phyloP scores from a whole-genome alignment of 2,329 filamentous ascomycete genomes.

The Fusarium mangiferae region DNA sequence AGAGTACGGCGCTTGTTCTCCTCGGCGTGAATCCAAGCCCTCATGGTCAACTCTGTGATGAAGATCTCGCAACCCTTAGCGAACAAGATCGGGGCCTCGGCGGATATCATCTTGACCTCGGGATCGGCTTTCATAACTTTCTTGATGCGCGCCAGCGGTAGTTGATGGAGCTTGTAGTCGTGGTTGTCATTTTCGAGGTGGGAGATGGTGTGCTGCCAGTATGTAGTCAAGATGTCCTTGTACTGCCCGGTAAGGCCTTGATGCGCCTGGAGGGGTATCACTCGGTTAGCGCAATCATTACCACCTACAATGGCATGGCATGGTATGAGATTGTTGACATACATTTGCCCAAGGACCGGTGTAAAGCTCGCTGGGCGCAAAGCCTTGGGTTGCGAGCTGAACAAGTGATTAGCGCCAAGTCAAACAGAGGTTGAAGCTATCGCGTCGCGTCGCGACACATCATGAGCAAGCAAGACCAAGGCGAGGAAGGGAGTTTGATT shows the following conservation, averaged over 20 bases:
- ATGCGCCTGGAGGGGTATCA: constrained; percentile 73
- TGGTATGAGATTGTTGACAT: constrained; percentile 48
- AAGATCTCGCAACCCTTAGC: constrained; percentile 99
- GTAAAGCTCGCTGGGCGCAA: constrained; percentile 92
- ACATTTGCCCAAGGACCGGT: constrained; percentile 96
- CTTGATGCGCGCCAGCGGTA: constrained; percentile 97
- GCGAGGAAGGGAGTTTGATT: neutral
- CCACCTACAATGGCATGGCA: neutral
- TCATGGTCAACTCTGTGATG: constrained; percentile 98
- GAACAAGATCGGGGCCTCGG: constrained; percentile 96
- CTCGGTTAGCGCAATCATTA: neutral
- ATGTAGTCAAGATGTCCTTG: constrained; percentile 96
- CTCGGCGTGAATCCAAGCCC: constrained; percentile 98
- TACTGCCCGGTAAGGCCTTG: constrained; percentile 93
- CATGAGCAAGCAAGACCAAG: neutral
- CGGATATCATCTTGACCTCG: constrained; percentile 99
- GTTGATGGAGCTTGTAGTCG: constrained; percentile 98
- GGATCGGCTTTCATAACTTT: constrained; percentile 99
- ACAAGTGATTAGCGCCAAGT: constrained; percentile 17
- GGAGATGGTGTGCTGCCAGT: constrained; percentile 98
- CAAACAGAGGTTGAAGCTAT: neutral
- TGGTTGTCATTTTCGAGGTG: constrained; percentile 95
- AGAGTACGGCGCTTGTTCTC: constrained; percentile 98
- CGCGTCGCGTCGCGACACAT: neutral
- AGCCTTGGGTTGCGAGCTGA: constrained; percentile 86